Base-by-base conservation (phyloP, 768 basidiomycete species). In the Candolleomyces eurysporus region DNA sequence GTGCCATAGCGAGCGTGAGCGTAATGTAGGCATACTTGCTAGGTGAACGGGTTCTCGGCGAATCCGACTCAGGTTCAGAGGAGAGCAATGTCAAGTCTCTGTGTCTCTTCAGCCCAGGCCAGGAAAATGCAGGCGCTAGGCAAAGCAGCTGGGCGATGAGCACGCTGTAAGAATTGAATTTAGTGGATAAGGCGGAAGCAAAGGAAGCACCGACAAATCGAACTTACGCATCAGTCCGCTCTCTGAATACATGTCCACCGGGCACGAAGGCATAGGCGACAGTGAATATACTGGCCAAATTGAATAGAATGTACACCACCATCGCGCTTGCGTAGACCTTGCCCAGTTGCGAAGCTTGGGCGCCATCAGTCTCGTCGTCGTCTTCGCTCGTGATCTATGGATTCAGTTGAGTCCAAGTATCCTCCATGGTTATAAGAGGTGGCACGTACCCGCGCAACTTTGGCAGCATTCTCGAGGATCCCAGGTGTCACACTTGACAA, bases 221-320 rank as follows among this genome's bases (percentile, higher is more conserved):
- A 45, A 81, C 84, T 71, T 67, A 91, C 85, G 88, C 63, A 69
- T 91, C 85, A 36, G 91, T 92, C 19, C 88, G 79, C 75, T 96
- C 93, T 55, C 93, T 78, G 53, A 96, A 75, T 66, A 86, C 82
- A 60, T 79, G 72, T 0, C 91, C 92, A 0, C 90, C 90, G 3
- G 92, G 92, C 13, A 96, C 91, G 66, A 94, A 96, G 2, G 93
- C 92, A 74, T 96, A 94, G 0, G 93, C 93, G 58, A 91, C 91
- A 0, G 92, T 94, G 77, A 92, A 91, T 16, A 91, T 84, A 59
- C 86, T 87, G 31, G 86, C 82, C 22, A 94, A 79, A 55, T 83
- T 81, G 50, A 92, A 76, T 39, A 92, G 48, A 57, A 84, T 80
- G 57, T 87, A 87, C 2, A 88, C 74, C 21, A 85, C 69, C 76